A percentile compares a stretch with the other conserved stretches of the same genome.
These are phyloP conservation scores for Malus fusca DNA, from an alignment of 306 rosid species.

Conservation along the genomic window DNA sequence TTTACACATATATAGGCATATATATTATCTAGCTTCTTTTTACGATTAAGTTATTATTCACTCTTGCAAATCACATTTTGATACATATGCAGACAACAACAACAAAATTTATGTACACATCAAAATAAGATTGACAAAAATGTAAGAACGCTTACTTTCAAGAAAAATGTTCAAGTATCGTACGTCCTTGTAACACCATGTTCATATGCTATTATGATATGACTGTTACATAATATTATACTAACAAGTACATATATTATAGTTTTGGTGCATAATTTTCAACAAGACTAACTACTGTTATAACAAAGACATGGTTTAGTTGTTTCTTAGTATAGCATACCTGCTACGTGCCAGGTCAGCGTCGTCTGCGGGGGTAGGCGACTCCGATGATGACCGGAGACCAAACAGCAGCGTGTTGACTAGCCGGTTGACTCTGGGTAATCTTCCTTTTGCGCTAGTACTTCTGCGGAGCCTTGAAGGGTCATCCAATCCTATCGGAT, in stretches of 20 bases:
- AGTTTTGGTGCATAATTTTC: background rate
- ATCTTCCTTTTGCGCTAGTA: background rate
- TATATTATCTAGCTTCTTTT: background rate
- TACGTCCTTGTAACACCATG: background rate
- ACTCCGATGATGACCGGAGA: slow-evolving; percentile 10
- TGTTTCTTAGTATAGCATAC: background rate
- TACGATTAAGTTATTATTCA: too few species aligned
- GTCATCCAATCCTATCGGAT: slow-evolving; percentile 4
- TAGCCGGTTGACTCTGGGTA: slow-evolving; percentile 18
- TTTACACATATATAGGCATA: too few species aligned
- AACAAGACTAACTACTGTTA: background rate
- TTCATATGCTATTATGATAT: background rate
- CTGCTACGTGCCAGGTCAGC: background rate
- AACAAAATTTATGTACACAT: too few species aligned
- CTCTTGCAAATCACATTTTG: too few species aligned
- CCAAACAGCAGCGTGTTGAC: slow-evolving; percentile 21
- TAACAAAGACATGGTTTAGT: background rate
- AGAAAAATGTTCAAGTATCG: background rate
- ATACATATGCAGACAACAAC: too few species aligned
- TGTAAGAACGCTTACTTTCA: background rate
- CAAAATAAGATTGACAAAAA: background rate
- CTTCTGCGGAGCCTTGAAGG: background rate
- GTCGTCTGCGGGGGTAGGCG: background rate
- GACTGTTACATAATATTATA: background rate
- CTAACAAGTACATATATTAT: too few species aligned